Conservation (phyloP, 2,329 filamentous ascomycete genomes). For the Fusarium pilosicola region DNA sequence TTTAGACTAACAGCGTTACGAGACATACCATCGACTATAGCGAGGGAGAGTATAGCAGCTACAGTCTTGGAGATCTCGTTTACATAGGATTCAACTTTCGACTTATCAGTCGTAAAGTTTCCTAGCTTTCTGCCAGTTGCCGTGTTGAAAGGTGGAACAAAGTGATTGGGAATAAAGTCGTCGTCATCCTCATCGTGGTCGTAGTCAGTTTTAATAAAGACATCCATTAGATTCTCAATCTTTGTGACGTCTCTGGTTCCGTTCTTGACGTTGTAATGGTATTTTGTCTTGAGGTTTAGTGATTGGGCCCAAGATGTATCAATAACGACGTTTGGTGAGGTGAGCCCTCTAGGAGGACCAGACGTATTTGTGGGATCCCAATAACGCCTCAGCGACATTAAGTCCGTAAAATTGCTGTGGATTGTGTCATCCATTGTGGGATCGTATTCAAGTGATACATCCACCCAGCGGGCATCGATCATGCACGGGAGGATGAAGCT, state of each 20-base stretch:
- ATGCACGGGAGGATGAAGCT: neutral
- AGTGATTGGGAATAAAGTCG: neutral
- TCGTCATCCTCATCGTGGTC: neutral
- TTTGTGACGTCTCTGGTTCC: neutral
- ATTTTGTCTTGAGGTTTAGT: neutral
- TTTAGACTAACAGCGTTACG: neutral
- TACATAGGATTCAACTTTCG: neutral
- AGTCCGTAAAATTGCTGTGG: neutral
- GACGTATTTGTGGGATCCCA: neutral
- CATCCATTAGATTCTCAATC: neutral
- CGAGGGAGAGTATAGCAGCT: neutral
- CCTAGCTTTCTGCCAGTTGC: neutral
- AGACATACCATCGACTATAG: neutral
- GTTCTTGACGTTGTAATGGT: neutral
- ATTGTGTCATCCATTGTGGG: neutral
- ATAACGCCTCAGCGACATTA: neutral
- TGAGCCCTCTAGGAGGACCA: neutral
- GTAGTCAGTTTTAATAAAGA: neutral
- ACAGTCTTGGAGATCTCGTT: neutral
- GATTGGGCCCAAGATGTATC: neutral
- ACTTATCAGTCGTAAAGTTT: neutral
- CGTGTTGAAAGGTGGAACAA: neutral
- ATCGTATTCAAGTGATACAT: neutral
- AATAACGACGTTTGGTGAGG: fast-evolving
- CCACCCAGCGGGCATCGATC: neutral